Conservation (phyloP, 2,329 filamentous ascomycete species). For the Huntiella decipiens region DNA sequence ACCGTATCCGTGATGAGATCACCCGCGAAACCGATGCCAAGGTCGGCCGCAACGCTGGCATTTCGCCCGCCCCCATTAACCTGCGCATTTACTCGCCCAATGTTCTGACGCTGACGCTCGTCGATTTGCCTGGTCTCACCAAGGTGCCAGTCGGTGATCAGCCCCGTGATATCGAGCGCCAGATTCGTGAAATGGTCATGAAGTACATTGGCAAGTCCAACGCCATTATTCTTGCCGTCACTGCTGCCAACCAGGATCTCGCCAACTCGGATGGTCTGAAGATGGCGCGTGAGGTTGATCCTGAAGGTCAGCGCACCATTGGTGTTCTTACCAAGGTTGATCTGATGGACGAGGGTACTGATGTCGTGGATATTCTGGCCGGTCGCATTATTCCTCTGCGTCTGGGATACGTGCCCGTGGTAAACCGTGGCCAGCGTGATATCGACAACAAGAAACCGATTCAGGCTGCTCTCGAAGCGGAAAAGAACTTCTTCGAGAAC, state of each 20-base stretch:
- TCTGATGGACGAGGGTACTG: constrained; percentile 95
- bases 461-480: constrained; percentile 71
- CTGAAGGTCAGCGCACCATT: constrained; percentile 92
- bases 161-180: constrained; percentile 85
- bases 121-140: constrained; percentile 89
- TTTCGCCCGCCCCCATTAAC: constrained; percentile 93
- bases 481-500: constrained; percentile 95
- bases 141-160: constrained; percentile 95
- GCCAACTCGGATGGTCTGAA: constrained; percentile 97
- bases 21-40: constrained; percentile 90
- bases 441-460: constrained; percentile 98
- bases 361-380: constrained; percentile 95
- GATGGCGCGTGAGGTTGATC: constrained; percentile 88
- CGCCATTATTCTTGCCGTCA: constrained; percentile 92
- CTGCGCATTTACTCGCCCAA: constrained; percentile 96
- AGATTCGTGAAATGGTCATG: constrained; percentile 94
- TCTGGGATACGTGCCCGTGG: constrained; percentile 88
- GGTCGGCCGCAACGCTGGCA: constrained; percentile 88
- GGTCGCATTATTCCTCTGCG: constrained; percentile 91
- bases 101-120: constrained; percentile 86
- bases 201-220: constrained; percentile 98
- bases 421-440: constrained; percentile 93
- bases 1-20: constrained; percentile 96
- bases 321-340: constrained; percentile 98
- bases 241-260: constrained; percentile 90